phyloP scores from a whole-genome alignment of 1,139 yeast genomes.

The Pichia cactophila region DNA sequence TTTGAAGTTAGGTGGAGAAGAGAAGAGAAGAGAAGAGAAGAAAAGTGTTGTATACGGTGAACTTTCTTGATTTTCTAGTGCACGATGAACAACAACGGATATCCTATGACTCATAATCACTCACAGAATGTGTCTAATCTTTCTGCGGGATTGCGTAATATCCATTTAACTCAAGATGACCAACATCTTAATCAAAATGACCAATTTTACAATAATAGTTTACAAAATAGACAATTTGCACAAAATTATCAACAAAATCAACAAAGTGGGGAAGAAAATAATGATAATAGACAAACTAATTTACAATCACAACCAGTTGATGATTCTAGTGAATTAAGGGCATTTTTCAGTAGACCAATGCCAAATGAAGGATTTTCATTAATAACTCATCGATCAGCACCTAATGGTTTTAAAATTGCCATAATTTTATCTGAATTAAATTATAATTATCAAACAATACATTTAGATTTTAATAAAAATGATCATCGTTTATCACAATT shows the following conservation, averaged over 20 bases:
- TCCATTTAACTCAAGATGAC: conserved; percentile 13
- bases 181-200: conserved; percentile 9
- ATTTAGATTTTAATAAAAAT: conserved; percentile 79
- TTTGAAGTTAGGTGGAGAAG: too few species aligned
- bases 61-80: not conserved
- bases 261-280: conserved; percentile 4
- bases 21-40: too few species aligned
- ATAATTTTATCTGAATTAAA: conserved; percentile 80
- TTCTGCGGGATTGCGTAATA: conserved; percentile 25
- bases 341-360: conserved; percentile 55
- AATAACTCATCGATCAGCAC: conserved; percentile 88
- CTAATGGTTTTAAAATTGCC: conserved; percentile 95
- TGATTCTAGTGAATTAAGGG: conserved; percentile 42
- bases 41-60: too few species aligned
- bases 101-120: not conserved
- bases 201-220: conserved; percentile 3
- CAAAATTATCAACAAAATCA: conserved; percentile 2
- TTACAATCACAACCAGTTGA: conserved; percentile 6
- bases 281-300: not conserved
- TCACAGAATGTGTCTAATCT: conserved; percentile 22
- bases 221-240: not conserved
- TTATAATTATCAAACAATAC: conserved; percentile 71
- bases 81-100: not conserved
- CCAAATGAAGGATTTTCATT: conserved; percentile 82
- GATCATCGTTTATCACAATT: conserved; percentile 93